Base-by-base conservation (phyloP, 768 basidiomycete species). In the Termitomyces sp. region DNA sequence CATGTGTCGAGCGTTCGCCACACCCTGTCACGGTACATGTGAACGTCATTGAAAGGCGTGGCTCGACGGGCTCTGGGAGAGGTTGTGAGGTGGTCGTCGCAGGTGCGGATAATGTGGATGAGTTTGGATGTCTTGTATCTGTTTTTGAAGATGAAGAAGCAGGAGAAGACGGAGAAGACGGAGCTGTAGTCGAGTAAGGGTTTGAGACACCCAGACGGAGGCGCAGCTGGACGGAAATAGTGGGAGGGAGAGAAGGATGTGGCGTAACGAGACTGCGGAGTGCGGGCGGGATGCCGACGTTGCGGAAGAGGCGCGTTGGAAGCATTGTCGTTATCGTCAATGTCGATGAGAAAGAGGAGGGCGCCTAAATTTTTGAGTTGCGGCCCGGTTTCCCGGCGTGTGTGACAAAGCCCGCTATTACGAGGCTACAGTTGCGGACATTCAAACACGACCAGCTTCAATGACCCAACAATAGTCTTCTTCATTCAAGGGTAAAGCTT, bases 1-100 rank as follows among this genome's bases (percentile, higher is more conserved):
- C 80, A 63, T 98, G 95, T 5, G 90, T 85, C 9, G 92, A 95
- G 2, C 96, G 85, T 56, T 74, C 68, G 10, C 77, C 77, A 62
- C 95, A 98, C 1, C 75, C 76, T 5, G 75, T 63, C 5, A 83
- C 93, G 1, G 90, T 90, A 68, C 93, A 96, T 4, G 93, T 96
- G 64, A 95, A 93, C 0, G 88, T 88, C 38, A 96, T 74, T 3
- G 83, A 83, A 26, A 93, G 73, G 15, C 77, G 78, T 0, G 88
- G 88, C 53, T 87, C 82, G 42, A 76, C 64, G 34, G 68, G 62
- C 42, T 78, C 71, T 3, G 73, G 71, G 21, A 74, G 68, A 38
- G 66, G 58, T 53, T 65, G 77, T 4, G 65, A 63, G n/a, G 51
- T 38, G n/a, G 58, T 58, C 22, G 61, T 42, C 11, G 56, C 43